A percentile compares a stretch with the other conserved stretches of the same genome.
Evolutionary conservation across 805 yeast genomes (phyloP).

Genomic region (Cyberlindnera maritima): DNA sequence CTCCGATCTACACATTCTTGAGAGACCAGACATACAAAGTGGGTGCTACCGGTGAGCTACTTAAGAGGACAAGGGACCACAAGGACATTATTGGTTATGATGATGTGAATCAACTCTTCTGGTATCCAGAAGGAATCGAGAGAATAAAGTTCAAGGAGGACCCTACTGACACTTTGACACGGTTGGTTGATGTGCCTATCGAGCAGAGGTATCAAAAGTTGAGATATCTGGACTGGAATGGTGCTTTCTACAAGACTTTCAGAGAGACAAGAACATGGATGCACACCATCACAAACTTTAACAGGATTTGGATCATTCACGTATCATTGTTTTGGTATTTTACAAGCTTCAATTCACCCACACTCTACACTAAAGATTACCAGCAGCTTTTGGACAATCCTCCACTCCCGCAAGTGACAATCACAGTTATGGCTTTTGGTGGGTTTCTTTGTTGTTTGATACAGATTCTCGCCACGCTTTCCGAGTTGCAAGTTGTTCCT

Average conservation of each 20-base stretch:
- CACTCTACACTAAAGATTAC: conserved; percentile 63
- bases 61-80: conserved; percentile 59
- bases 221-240: conserved; percentile 59
- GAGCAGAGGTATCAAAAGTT: conserved; percentile 52
- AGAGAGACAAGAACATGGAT: conserved; percentile 74
- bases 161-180: conserved; percentile 20
- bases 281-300: conserved; percentile 71
- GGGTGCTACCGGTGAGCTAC: conserved; percentile 44
- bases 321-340: conserved; percentile 76
- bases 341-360: conserved; percentile 66
- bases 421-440: conserved; percentile 63
- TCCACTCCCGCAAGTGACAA: conserved; percentile 55
- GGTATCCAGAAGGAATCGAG: conserved; percentile 76
- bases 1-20: conserved; percentile 65
- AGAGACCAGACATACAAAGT: conserved; percentile 51
- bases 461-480: conserved; percentile 52
- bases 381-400: conserved; percentile 50
- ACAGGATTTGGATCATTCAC: conserved; percentile 78
- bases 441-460: conserved; percentile 62
- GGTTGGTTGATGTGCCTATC: conserved; percentile 50
- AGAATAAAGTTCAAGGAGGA: conserved; percentile 45
- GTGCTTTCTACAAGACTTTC: conserved; percentile 71
- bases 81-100: conserved; percentile 77
- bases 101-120: conserved; percentile 83
- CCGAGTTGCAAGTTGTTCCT: conserved; percentile 66